Conservation (phyloP, 2,329 filamentous ascomycete genomes). For the Alternaria sp. region DNA sequence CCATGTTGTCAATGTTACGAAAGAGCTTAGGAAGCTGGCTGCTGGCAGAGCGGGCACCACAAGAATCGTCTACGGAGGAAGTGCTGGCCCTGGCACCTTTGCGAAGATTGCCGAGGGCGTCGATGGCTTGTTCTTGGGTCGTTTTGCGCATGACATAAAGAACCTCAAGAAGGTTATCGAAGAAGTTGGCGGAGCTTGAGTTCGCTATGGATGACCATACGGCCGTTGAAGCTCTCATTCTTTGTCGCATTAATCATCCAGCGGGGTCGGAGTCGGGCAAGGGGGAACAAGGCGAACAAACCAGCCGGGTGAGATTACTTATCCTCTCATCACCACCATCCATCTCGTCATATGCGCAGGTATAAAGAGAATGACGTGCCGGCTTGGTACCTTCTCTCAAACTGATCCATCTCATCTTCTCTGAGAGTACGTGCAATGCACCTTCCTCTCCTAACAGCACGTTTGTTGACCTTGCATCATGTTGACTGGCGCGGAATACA, state of each 20-base stretch:
- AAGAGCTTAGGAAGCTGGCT: constrained; percentile 65
- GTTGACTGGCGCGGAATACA: neutral
- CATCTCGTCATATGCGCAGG: neutral
- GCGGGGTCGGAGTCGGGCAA: neutral
- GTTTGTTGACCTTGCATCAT: neutral
- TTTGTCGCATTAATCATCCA: neutral
- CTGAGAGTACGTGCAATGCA: neutral
- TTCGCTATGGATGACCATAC: neutral
- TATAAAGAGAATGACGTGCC: neutral
- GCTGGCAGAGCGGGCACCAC: constrained; percentile 61
- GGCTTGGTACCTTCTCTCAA: neutral
- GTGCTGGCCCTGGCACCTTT: constrained; percentile 80
- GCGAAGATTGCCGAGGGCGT: constrained; percentile 69
- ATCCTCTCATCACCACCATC: neutral
- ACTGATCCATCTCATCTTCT: neutral
- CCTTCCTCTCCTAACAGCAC: neutral
- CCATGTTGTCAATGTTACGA: constrained; percentile 74
- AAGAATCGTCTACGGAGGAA: constrained; percentile 81
- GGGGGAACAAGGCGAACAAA: neutral
- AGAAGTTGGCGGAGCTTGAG: constrained; percentile 65
- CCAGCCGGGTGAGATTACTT: constrained; percentile 1
- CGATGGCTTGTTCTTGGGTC: constrained; percentile 80
- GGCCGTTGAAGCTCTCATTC: neutral
- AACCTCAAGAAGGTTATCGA: constrained; percentile 74
- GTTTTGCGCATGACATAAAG: constrained; percentile 79